A percentile compares a stretch with the other conserved stretches of the same genome.
Evolutionary conservation across 495 filamentous ascomycete genomes (phyloP).

Genomic region (Monascus purpureus): DNA sequence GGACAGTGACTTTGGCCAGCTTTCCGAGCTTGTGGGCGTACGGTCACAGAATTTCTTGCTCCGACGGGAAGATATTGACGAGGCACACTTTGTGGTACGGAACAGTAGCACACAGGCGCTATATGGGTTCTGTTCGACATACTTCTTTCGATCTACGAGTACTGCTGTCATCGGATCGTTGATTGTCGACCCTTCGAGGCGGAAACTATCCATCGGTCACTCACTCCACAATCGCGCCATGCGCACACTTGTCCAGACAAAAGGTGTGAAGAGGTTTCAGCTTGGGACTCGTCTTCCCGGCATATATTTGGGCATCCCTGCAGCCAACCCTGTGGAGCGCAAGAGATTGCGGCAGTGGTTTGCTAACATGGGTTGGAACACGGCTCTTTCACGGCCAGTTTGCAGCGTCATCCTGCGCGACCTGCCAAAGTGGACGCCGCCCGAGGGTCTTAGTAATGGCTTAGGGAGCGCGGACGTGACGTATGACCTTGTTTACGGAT

Average conservation of each 20-base stretch:
- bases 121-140: slow-evolving; percentile 82
- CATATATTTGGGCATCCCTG: slow-evolving; percentile 67
- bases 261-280: slow-evolving; percentile 60
- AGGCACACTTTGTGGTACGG: slow-evolving; percentile 78
- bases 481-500: slow-evolving; percentile 66
- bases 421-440: slow-evolving; percentile 56
- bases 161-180: slow-evolving; percentile 70
- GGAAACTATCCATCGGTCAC: slow-evolving; percentile 75
- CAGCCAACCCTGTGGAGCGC: slow-evolving; percentile 39
- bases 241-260: slow-evolving; percentile 50
- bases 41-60: slow-evolving; percentile 64
- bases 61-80: slow-evolving; percentile 49
- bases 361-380: slow-evolving; percentile 59
- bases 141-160: slow-evolving; percentile 52
- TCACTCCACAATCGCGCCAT: slow-evolving; percentile 75
- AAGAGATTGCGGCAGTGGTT: slow-evolving; percentile 52
- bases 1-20: slow-evolving; percentile 39
- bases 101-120: slow-evolving; percentile 79
- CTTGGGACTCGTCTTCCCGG: slow-evolving; percentile 66
- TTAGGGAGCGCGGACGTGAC: slow-evolving; percentile 47
- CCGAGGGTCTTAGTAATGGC: slow-evolving; percentile 56
- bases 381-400: slow-evolving; percentile 43
- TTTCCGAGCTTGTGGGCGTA: slow-evolving; percentile 48
- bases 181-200: slow-evolving; percentile 68
- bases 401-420: slow-evolving; percentile 55